Percentiles rank a stretch among this genome's conserved stretches.
phyloP scores from a whole-genome alignment of 441 rosid species.

The Daphne laureola region DNA sequence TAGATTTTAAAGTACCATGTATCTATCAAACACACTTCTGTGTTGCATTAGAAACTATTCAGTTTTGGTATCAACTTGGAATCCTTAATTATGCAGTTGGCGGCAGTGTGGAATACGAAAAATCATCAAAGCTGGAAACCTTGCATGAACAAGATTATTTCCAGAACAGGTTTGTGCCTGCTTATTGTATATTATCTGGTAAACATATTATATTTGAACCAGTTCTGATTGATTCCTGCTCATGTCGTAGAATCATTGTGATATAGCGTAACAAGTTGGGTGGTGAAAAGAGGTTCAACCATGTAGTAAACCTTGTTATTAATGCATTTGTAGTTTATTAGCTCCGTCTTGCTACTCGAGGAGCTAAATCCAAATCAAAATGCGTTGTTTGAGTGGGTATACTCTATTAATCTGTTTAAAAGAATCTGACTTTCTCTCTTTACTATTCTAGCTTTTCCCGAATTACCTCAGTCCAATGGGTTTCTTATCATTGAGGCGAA shows the following conservation, averaged over 20 bases:
- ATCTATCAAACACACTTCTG: background rate
- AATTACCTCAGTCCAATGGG: constrained; percentile 69
- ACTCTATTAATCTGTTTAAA: constrained; percentile 2
- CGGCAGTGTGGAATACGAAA: constrained; percentile 58
- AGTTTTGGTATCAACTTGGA: constrained; percentile 7
- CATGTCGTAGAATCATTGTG: background rate
- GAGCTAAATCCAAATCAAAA: background rate
- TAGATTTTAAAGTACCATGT: background rate
- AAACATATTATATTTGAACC: background rate
- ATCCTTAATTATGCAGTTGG: constrained; percentile 46
- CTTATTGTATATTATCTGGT: background rate
- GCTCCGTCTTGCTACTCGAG: background rate
- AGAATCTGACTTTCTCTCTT: constrained; percentile 17
- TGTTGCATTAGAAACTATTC: constrained; percentile 1
- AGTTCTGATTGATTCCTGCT: background rate
- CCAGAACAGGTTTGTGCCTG: constrained; percentile 50
- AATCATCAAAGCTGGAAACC: constrained; percentile 58
- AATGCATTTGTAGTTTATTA: no score
- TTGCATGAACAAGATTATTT: constrained; percentile 31
- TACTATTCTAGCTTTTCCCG: constrained; percentile 26
- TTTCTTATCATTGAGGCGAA: constrained; percentile 90
- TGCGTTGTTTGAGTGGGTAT: background rate
- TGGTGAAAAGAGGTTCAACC: no score
- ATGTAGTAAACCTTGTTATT: no score
- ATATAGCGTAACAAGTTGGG: background rate